These are phyloP conservation scores for Kodamaea kakaduensis DNA, from an alignment of 805 yeast species.

Conservation along the genomic window DNA sequence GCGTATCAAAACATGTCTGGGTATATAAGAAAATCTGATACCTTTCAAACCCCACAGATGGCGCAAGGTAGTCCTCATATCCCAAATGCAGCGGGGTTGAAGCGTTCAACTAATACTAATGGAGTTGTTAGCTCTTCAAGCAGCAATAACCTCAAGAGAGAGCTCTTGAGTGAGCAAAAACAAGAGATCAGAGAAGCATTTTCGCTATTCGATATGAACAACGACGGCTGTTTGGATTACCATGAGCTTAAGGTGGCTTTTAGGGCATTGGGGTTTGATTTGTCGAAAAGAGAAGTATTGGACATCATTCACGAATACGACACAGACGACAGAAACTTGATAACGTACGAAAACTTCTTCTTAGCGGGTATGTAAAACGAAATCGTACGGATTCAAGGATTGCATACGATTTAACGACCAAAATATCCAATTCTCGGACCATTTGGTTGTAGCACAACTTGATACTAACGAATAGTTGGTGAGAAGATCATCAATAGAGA, in stretches of 20 bases:
- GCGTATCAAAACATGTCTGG: slow-evolving; percentile 6
- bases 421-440: neutral
- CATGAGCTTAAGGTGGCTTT: slow-evolving; percentile 93
- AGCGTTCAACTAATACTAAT: slow-evolving; percentile 4
- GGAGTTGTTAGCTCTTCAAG: slow-evolving; percentile 1
- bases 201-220: slow-evolving; percentile 85
- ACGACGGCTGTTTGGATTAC: slow-evolving; percentile 84
- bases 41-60: slow-evolving; percentile 8
- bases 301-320: slow-evolving; percentile 78
- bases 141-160: slow-evolving; percentile 50
- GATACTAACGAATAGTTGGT: slow-evolving; percentile 52
- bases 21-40: slow-evolving; percentile 7
- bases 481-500: slow-evolving; percentile 81
- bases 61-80: slow-evolving; percentile 5
- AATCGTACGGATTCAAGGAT: too few species aligned
- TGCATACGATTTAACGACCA: too few species aligned
- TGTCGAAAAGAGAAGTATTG: slow-evolving; percentile 69
- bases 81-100: slow-evolving; percentile 2
- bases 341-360: slow-evolving; percentile 78
- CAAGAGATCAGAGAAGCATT: slow-evolving; percentile 93
- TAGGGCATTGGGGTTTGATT: slow-evolving; percentile 88
- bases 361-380: slow-evolving; percentile 60
- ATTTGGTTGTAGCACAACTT: neutral
- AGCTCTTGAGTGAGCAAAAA: slow-evolving; percentile 78
- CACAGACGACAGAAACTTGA: slow-evolving; percentile 65